Evolutionary conservation across 352 stramenopile species (phyloP), one percentile per base, ranked within the genome.

Genomic region (Phytophthora citrophthora): DNA sequence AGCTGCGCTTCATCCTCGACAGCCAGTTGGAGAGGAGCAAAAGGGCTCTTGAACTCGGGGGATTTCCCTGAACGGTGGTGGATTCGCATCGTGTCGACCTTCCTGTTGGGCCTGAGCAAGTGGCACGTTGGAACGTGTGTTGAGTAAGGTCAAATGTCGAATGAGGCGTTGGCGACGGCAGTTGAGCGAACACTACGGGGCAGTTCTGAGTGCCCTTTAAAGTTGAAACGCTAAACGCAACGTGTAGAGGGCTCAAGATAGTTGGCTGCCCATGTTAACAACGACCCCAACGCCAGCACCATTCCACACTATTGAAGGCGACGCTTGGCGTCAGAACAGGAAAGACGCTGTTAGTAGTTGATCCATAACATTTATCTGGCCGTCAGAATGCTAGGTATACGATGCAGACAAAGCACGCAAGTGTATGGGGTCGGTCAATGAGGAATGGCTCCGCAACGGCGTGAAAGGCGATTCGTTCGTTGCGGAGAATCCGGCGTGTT

Each of bases 11-110:
- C 65, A 58, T 86, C 76, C 46, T 73, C 73, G 4, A 54, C 41
- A 7, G 70, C 62, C 29, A 90, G 64, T 26, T 74, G 61, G 2
- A 87, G 58, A 6, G 69, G 67, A 8, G 56, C 53, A 52, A 90
- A 90, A 44, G 81, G 81, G 53, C 56, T 88, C 62, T 66, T 64
- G 65, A 79, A 87, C 27, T 73, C 59, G 1, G 64, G 54, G 23
- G 63, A 49, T 40, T 69, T 69, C 8, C 47, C 7, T 24, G 56
- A 26, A 12, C 50, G 64, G 41, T 63, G 56, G 56, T 72, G 63
- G 39, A 70, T 72, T 56, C 56, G 68, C 68, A 76, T 76, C 11
- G 47, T 27, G 24, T 20, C 8, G 47, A 67, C 34, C 47, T 65
- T 76, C 67, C 47, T 60, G 58, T 52, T 36, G 40, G 27, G 16